A percentile compares a stretch with the other conserved stretches of the same genome.
phyloP scores from a whole-genome alignment of 345 rosid genomes.

The Hypericum androsaemum region DNA sequence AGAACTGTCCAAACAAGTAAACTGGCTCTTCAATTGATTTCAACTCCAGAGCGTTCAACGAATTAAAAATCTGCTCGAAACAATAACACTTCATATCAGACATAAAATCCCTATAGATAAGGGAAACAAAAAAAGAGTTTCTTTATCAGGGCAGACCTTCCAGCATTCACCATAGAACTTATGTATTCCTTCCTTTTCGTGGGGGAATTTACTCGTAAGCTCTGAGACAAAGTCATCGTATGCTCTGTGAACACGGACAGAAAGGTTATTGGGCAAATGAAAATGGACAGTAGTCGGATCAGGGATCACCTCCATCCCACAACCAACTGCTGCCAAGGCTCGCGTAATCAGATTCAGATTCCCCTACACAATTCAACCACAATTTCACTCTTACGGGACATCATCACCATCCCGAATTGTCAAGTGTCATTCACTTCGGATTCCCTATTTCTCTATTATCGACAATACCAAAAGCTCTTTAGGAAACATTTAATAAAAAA shows the following conservation, averaged over 20 bases:
- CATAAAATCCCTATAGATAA: slow-evolving; percentile 6
- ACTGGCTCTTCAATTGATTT: slow-evolving; percentile 96
- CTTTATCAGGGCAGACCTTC: slow-evolving; percentile 51
- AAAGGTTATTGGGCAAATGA: slow-evolving; percentile 73
- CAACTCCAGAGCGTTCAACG: slow-evolving; percentile 78
- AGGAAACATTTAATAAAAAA: background rate
- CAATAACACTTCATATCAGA: slow-evolving; percentile 11
- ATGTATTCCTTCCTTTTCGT: slow-evolving; percentile 76
- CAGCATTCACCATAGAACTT: slow-evolving; percentile 78
- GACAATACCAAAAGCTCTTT: too few species aligned
- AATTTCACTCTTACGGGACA: slow-evolving; percentile 7
- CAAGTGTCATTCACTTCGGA: too few species aligned
- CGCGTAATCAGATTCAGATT: slow-evolving; percentile 85
- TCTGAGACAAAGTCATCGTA: slow-evolving; percentile 55
- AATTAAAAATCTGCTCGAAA: slow-evolving; percentile 60
- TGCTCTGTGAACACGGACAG: slow-evolving; percentile 67
- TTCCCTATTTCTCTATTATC: too few species aligned
- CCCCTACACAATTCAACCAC: slow-evolving; percentile 50
- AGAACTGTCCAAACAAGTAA: slow-evolving; percentile 90
- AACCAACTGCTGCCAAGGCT: slow-evolving; percentile 80
- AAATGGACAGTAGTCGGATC: slow-evolving; percentile 94
- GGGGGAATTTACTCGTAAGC: slow-evolving; percentile 63
- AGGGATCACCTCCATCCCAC: slow-evolving; percentile 84
- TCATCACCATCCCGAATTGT: background rate
- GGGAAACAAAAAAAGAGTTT: slow-evolving; percentile 14